A percentile compares a stretch with the other conserved stretches of the same genome.
Conservation (phyloP, 2,329 filamentous ascomycete species). For the Talaromyces sp. region DNA sequence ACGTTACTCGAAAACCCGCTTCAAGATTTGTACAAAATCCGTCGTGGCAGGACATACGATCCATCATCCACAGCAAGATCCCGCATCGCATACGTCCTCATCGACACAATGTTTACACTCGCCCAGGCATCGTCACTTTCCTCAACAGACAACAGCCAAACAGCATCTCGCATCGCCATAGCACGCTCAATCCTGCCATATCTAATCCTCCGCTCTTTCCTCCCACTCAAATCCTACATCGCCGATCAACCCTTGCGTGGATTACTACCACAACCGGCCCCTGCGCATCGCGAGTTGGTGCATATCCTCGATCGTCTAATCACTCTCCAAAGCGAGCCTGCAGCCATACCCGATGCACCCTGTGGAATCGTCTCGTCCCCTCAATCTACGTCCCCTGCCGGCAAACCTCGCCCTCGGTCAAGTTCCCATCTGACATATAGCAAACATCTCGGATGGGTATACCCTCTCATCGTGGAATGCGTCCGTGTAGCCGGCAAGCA, state of each 20-base stretch:
- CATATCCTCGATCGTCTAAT: constrained; percentile 68
- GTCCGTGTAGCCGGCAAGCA: constrained; percentile 43
- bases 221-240: constrained; percentile 80
- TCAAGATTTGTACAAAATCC: constrained; percentile 60
- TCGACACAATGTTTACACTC: constrained; percentile 74
- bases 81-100: constrained; percentile 74
- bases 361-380: constrained; percentile 10
- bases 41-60: constrained; percentile 71
- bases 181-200: constrained; percentile 76
- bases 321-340: constrained; percentile 65
- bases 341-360: constrained; percentile 59
- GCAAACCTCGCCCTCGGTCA: background rate
- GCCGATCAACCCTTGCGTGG: constrained; percentile 89
- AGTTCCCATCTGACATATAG: constrained; percentile 55
- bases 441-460: constrained; percentile 77
- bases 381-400: too few relatives aligned
- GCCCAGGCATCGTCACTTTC: constrained; percentile 49
- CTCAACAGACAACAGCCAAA: constrained; percentile 26
- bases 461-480: constrained; percentile 61
- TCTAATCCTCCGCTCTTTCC: constrained; percentile 74
- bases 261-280: constrained; percentile 81
- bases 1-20: constrained; percentile 54
- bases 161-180: constrained; percentile 55
- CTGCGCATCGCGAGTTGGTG: constrained; percentile 74
- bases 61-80: constrained; percentile 63